Percentiles rank a stretch among this genome's conserved stretches.
phyloP scores from a whole-genome alignment of 495 filamentous ascomycete genomes.

The Penicillium paradoxum region DNA sequence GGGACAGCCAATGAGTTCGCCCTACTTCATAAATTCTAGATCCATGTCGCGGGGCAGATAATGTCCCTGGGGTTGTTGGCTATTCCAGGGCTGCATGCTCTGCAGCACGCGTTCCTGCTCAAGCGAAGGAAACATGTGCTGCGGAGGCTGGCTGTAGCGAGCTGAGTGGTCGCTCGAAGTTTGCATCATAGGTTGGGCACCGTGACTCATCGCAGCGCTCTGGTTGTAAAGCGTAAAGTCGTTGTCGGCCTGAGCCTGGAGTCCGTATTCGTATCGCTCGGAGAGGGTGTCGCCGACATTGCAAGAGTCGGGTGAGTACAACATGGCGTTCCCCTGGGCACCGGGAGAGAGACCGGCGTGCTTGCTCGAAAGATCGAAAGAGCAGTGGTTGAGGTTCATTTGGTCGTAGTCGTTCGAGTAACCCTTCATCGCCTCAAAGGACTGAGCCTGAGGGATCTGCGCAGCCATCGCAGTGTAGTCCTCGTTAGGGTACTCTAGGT shows the following conservation, averaged over 20 bases:
- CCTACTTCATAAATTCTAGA: constrained; percentile 17
- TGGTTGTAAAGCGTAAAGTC: constrained; percentile 46
- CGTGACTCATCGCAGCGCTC: not conserved
- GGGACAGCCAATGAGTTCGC: not conserved
- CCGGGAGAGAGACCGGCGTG: constrained; percentile 54
- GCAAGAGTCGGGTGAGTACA: constrained; percentile 55
- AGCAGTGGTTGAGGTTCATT: constrained; percentile 2
- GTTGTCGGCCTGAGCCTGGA: constrained; percentile 24
- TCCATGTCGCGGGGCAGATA: constrained; percentile 14
- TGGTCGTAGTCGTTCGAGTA: constrained; percentile 19
- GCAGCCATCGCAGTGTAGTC: constrained; percentile 35
- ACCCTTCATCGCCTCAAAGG: constrained; percentile 22
- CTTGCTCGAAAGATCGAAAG: constrained; percentile 7
- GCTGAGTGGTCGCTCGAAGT: not conserved
- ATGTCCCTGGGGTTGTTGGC: constrained; percentile 9
- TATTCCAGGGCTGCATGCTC: constrained; percentile 15
- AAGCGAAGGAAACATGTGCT: constrained; percentile 24
- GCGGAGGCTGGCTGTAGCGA: constrained; percentile 2
- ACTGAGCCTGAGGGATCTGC: constrained; percentile 22
- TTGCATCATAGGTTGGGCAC: constrained; percentile 3
- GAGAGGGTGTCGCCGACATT: constrained; percentile 25
- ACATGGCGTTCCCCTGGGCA: constrained; percentile 58
- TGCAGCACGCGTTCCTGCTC: constrained; percentile 13
- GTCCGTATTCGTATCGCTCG: constrained; percentile 44
- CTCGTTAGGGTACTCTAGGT: constrained; percentile 29